Base-by-base conservation (phyloP, 805 yeast genomes). In the Kodamaea jinghongensis region DNA sequence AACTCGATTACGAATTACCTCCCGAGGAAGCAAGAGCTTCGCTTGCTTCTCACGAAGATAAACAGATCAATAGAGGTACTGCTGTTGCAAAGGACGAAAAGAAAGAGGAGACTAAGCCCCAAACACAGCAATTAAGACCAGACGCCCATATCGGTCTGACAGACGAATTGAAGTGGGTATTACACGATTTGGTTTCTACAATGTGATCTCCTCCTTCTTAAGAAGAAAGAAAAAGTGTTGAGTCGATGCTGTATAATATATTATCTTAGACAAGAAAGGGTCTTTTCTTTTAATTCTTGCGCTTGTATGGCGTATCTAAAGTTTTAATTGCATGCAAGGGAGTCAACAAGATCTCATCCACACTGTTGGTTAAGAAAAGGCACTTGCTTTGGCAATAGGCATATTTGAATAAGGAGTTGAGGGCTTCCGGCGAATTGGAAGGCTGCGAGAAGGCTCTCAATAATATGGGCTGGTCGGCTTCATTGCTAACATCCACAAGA, bases 161-260 rank as follows among this genome's bases (percentile, higher is more conserved):
- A 26, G 84, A 82, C 40, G 95, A 85, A 54, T 63, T 85, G 46
- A 77, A 79, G 48, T 79, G 87, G 86, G 63, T 84, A 38, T 70
- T 85, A 27, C 81, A 79, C 59, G 90, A 83, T 49, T 71, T 84
- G 38, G 60, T 80, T n/a, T 64, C 75, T 9, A 51, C 64, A 6
- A 57, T 58, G 60, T 66, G 46, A 52, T 17, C 30, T 29, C 17
- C 15, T 11, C 5, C 32, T 12, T 28, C 12, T 28, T 8, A 28
- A 17, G 15, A 13, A 28, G 30, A 28, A 28, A 13, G 13, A 26
- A 26, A 26, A 13, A 27, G 29, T 14, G 14, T 27, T 27, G 12
- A 6, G 29, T 12, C 29, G 10, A 10, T 23, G 7, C 12, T 6
- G 29, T 6, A 27, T 29, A 13, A 20, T 29, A 13, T 10, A 20